Evolutionary conservation across 768 basidiomycete genomes (phyloP).

Genomic region (Pseudohyphozyma bogoriensis): DNA sequence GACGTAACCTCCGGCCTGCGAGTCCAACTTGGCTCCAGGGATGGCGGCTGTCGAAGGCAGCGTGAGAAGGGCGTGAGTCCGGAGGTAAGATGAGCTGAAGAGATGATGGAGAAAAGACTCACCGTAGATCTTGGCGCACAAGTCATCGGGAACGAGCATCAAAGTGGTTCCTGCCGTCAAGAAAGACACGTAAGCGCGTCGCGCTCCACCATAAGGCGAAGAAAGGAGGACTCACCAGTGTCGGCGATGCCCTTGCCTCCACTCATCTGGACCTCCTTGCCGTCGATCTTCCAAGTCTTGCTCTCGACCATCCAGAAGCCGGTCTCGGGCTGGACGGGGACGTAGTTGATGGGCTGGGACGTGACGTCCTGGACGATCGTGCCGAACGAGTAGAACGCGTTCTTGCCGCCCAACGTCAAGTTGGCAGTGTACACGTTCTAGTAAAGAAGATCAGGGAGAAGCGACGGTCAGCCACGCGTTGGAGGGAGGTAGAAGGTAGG

Average conservation of each 20-base stretch:
- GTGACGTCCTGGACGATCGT: not conserved
- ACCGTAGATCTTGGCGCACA: not conserved
- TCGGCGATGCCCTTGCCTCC: not conserved
- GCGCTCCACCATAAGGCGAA: not conserved
- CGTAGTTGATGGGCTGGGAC: not conserved
- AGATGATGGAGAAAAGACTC: too few relatives aligned
- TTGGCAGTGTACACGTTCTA: not conserved
- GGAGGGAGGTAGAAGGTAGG: too few relatives aligned
- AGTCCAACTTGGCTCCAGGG: not conserved
- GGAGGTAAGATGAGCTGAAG: too few relatives aligned
- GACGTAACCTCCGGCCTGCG: not conserved
- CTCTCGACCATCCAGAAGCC: not conserved
- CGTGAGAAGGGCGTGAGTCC: too few relatives aligned
- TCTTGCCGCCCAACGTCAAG: not conserved
- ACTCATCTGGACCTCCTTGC: not conserved
- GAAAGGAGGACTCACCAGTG: not conserved
- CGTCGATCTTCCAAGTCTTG: not conserved
- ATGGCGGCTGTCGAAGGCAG: too few relatives aligned
- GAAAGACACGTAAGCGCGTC: too few relatives aligned
- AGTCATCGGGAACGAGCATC: not conserved
- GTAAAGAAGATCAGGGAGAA: not conserved
- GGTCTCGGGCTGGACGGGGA: not conserved
- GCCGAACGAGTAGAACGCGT: not conserved
- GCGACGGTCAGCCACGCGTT: too few relatives aligned
- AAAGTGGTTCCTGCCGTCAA: not conserved